phyloP scores from a whole-genome alignment of 345 rosid genomes.

The Eucalyptus melliodora region DNA sequence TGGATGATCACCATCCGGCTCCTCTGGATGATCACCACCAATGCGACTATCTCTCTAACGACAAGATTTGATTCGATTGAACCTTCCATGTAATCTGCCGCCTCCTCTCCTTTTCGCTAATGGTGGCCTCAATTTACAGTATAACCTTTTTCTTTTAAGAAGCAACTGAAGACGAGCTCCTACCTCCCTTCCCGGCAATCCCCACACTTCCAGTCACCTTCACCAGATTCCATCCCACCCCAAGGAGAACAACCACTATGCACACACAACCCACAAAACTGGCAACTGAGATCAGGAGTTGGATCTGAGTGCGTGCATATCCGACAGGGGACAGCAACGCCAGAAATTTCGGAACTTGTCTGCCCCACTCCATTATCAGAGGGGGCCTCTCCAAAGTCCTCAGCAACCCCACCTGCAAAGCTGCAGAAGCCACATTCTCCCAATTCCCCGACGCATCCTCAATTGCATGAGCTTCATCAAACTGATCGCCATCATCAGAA shows the following conservation, averaged over 20 bases:
- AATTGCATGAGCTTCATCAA: background rate
- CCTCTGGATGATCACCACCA: background rate
- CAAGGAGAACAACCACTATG: slow-evolving; percentile 76
- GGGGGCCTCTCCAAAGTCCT: slow-evolving; percentile 1
- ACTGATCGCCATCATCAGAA: slow-evolving; percentile 43
- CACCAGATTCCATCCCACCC: slow-evolving; percentile 29
- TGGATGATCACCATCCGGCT: background rate
- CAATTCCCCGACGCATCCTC: slow-evolving; percentile 3
- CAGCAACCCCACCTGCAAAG: background rate
- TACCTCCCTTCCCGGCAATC: slow-evolving; percentile 73
- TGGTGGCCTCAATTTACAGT: no score
- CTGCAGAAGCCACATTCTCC: slow-evolving; percentile 8
- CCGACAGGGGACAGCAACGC: slow-evolving; percentile 20
- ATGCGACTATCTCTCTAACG: background rate
- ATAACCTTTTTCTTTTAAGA: background rate
- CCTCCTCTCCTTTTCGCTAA: background rate
- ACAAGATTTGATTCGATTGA: background rate
- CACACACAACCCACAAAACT: slow-evolving; percentile 39
- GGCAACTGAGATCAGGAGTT: slow-evolving; percentile 52
- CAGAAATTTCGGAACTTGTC: background rate
- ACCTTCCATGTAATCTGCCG: background rate
- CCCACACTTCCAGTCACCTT: slow-evolving; percentile 73
- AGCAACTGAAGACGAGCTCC: background rate
- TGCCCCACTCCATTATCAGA: slow-evolving; percentile 8
- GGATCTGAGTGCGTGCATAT: slow-evolving; percentile 48